Base-by-base conservation (phyloP, 441 rosid genomes). In the Populus hybrid region DNA sequence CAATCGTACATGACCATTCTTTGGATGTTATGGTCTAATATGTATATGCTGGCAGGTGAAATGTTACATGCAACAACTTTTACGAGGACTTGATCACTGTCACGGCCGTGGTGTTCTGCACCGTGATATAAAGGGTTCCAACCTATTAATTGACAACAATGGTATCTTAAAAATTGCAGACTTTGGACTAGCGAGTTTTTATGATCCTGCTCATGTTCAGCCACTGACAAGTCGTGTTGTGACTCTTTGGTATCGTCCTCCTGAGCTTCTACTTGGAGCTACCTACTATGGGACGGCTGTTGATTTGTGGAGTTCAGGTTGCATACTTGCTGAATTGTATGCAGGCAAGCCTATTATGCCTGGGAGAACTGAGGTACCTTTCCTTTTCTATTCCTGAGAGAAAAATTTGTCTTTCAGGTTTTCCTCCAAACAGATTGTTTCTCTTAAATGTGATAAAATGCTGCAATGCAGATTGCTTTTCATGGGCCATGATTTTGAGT, bases 291-390 rank as follows among this genome's bases (percentile, higher is more conserved):
- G 94, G 50, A 87, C 90, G 76, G 93, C 98, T 59, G 95, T 95
- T 73, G 99, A 95, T 88, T 87, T 94, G 72, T 95, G 99, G 99
- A 95, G 99, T 75, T 74, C 95, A 6, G 99, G 99, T 79, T 95
- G 99, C 84, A 91, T 95, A 81, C 93, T 94, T 80, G 97, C 98
- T 30, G 99, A 95, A 79, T 75, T 94, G 63, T 94, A 92, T 78
- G 94, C 97, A 21, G 99, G 98, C 83, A 95, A 95, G 89, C 99
- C 98, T 80, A 94, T 91, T 18, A 94, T 95, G 99, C 99, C 98
- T 18, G 99, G 99, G 85, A 89, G 99, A 90, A 96, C 97, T 20
- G 98, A 94, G 99, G 99, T 92, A 86, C 28, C 50, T 73, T 30
- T 30, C 32, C 6, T 57, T 32, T 72, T 40, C n/a, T 35, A 40